These are phyloP conservation scores for Phanerochaete carnosa DNA, from an alignment of 768 basidiomycete species.

Conservation along the genomic window DNA sequence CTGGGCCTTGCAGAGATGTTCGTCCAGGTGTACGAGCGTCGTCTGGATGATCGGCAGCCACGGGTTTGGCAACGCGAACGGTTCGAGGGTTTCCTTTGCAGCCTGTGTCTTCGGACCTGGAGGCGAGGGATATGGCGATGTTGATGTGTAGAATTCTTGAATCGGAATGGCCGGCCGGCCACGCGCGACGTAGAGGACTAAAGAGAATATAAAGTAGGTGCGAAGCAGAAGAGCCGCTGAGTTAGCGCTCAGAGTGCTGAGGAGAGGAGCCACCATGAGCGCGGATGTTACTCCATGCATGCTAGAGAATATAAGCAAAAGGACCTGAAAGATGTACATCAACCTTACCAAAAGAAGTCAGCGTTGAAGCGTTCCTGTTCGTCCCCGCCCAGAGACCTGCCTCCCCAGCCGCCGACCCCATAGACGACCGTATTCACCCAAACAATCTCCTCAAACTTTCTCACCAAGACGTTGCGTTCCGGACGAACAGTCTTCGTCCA, in stretches of 20 bases:
- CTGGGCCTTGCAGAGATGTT: conserved; percentile 50
- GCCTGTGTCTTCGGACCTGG: conserved; percentile 23
- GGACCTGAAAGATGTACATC: conserved; percentile 1
- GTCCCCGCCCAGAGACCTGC: conserved; percentile 22
- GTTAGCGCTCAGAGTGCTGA: conserved; percentile 29
- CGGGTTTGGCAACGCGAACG: conserved; percentile 45
- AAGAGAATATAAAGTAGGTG: conserved; percentile 48
- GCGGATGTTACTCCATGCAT: conserved; percentile 67
- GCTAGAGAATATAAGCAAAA: conserved; percentile 27
- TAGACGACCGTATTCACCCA: conserved; percentile 63
- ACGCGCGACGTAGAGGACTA: conserved; percentile 55
- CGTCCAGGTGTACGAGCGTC: conserved; percentile 54
- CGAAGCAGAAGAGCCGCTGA: conserved; percentile 55
- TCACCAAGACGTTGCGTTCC: conserved; percentile 33
- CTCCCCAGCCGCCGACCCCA: conserved; percentile 54
- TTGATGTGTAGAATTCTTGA: conserved; percentile 39
- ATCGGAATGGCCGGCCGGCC: conserved; percentile 54
- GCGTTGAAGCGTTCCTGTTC: conserved; percentile 38
- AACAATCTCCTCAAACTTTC: conserved; percentile 59
- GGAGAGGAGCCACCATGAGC: conserved; percentile 53
- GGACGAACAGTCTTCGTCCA: conserved; percentile 19
- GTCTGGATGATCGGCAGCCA: conserved; percentile 60
- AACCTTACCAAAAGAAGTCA: conserved; percentile 63
- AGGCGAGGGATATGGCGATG: conserved; percentile 5
- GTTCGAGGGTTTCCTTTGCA: conserved; percentile 24